These are phyloP conservation scores for Moesziomyces sp. DNA, from an alignment of 1,284 basidiomycete genomes.

Conservation along the genomic window DNA sequence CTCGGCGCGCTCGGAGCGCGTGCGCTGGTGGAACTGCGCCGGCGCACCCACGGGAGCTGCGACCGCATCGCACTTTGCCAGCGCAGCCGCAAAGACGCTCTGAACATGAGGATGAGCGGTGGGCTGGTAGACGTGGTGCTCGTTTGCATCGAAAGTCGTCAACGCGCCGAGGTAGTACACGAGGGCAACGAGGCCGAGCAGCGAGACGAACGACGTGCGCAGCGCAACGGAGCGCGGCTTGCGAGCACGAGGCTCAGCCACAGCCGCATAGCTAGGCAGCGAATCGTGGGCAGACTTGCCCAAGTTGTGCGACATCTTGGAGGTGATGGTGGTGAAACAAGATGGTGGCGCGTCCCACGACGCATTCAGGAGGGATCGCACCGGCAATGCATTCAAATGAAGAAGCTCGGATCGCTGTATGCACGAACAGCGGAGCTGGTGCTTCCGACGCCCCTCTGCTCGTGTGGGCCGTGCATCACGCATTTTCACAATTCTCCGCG, in stretches of 20 bases:
- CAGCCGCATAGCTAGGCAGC: conserved; percentile 26
- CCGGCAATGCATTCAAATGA: conserved; percentile 21
- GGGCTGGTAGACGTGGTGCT: conserved; percentile 40
- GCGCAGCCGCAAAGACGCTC: conserved; percentile 23
- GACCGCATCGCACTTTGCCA: conserved; percentile 41
- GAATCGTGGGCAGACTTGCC: conserved; percentile 16
- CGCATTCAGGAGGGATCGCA: background rate
- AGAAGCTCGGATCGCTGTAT: background rate
- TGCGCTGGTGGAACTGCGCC: conserved; percentile 72
- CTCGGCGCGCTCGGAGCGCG: conserved; percentile 78
- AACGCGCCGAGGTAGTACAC: conserved; percentile 30
- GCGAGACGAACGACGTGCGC: conserved; percentile 24
- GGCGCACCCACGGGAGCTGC: conserved; percentile 69
- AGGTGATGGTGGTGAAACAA: conserved; percentile 3
- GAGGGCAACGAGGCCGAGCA: conserved; percentile 23
- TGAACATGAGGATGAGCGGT: conserved; percentile 35
- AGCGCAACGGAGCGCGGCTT: conserved; percentile 15
- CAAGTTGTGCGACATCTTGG: conserved; percentile 15
- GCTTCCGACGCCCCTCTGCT: conserved; percentile 23
- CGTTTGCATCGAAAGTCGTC: conserved; percentile 11
- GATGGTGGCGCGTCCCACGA: background rate
- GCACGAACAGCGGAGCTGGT: conserved; percentile 16
- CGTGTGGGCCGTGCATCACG: conserved; percentile 17
- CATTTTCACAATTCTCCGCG: background rate
- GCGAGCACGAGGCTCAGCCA: conserved; percentile 3